These are phyloP conservation scores for Climacium dendroides DNA, from an alignment of 225 moss, liverwort and hornwort species.

Conservation along the genomic window DNA sequence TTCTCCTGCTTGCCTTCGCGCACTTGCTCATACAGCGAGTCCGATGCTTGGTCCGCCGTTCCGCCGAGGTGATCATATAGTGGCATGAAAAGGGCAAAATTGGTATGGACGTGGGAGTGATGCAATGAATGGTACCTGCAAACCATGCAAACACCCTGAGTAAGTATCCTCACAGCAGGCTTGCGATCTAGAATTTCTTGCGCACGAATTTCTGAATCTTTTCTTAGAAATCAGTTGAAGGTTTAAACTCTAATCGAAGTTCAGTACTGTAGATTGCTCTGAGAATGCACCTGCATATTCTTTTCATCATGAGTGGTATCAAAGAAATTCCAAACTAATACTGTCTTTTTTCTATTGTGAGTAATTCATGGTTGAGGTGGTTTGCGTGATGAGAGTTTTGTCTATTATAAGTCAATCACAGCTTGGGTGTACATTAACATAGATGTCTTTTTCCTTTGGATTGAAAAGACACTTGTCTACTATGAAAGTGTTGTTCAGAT, in stretches of 20 bases:
- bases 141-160: not conserved
- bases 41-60: conserved; percentile 52
- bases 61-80: conserved; percentile 86
- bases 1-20: conserved; percentile 46
- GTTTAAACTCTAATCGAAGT: too few species aligned
- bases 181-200: not conserved
- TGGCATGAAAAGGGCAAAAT: conserved; percentile 90
- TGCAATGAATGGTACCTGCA: conserved; percentile 86
- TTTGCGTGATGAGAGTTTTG: not conserved
- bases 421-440: not conserved
- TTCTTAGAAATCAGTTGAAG: not conserved
- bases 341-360: not conserved
- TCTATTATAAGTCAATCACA: not conserved
- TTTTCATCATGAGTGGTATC: not conserved
- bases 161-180: not conserved
- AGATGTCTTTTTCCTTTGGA: too few species aligned
- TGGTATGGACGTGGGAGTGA: conserved; percentile 86
- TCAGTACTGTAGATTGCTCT: not conserved
- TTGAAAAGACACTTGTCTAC: too few species aligned
- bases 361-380: not conserved
- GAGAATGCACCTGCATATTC: not conserved
- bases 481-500: too few species aligned
- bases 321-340: not conserved
- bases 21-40: conserved; percentile 41
- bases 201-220: not conserved